phyloP scores from a whole-genome alignment of 805 yeast genomes.

The Yarrowia sp. region DNA sequence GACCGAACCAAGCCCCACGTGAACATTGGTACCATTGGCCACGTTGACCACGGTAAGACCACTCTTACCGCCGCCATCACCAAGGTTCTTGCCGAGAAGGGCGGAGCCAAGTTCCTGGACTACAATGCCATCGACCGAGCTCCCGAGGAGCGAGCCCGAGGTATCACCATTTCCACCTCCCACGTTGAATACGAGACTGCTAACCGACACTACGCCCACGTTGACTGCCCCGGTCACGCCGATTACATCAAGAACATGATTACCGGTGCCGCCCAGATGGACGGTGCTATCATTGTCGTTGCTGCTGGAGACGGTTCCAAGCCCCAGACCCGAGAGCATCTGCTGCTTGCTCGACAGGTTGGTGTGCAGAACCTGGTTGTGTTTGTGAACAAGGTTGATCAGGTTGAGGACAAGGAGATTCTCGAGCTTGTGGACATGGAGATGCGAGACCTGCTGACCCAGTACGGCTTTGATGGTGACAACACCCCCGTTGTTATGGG shows the following conservation, averaged over 20 bases:
- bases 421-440: constrained; percentile 99
- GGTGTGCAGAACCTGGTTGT: constrained; percentile 98
- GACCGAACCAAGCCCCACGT: constrained; percentile 96
- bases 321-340: constrained; percentile 99
- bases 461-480: constrained; percentile 98
- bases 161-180: constrained; percentile 97
- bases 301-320: constrained; percentile 99
- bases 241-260: constrained; percentile 99
- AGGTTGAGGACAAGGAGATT: constrained; percentile 98
- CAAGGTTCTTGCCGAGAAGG: constrained; percentile 84
- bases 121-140: constrained; percentile 94
- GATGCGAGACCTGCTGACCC: constrained; percentile 92
- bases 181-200: constrained; percentile 97
- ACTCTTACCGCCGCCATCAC: constrained; percentile 98
- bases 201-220: constrained; percentile 96
- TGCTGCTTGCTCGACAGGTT: constrained; percentile 97
- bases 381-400: constrained; percentile 96
- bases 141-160: constrained; percentile 99
- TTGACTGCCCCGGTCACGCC: constrained; percentile 98
- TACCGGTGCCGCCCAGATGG: constrained; percentile 99
- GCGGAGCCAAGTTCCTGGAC: constrained; percentile 94
- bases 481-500: constrained; percentile 98
- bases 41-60: constrained; percentile 99
- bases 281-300: constrained; percentile 98
- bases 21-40: constrained; percentile 97